phyloP scores from a whole-genome alignment of 2,329 filamentous ascomycete genomes.

The Monosporascus sp. region DNA sequence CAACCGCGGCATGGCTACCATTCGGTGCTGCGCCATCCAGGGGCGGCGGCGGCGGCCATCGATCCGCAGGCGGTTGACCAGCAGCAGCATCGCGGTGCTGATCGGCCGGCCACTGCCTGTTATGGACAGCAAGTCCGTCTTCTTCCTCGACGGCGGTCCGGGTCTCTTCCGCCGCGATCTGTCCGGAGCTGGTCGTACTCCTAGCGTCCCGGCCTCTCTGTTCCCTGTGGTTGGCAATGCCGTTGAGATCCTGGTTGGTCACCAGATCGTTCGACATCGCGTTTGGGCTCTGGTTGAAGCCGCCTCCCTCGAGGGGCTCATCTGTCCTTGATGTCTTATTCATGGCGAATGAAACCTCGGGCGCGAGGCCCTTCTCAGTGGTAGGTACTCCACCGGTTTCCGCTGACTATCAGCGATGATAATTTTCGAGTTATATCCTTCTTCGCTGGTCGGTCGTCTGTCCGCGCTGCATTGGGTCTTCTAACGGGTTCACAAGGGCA shows the following conservation, averaged over 20 bases:
- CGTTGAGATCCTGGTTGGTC: slow-evolving; percentile 51
- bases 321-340: slow-evolving; percentile 32
- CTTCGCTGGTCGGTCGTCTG: no score
- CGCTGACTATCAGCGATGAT: neutral
- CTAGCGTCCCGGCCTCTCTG: slow-evolving; percentile 17
- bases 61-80: neutral
- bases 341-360: slow-evolving; percentile 13
- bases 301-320: slow-evolving; percentile 31
- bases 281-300: slow-evolving; percentile 51
- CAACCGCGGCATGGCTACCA: slow-evolving; percentile 2
- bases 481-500: no score
- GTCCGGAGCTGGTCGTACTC: slow-evolving; percentile 22
- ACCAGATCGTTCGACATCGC: slow-evolving; percentile 48
- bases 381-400: neutral
- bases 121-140: neutral
- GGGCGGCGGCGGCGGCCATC: neutral
- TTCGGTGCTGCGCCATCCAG: neutral
- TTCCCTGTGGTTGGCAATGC: slow-evolving; percentile 39
- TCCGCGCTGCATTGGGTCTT: no score
- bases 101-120: neutral
- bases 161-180: slow-evolving; percentile 15
- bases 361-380: slow-evolving; percentile 1
- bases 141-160: slow-evolving; percentile 13
- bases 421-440: no score
- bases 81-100: neutral